Evolutionary conservation across 1,284 basidiomycete species (phyloP).

Genomic region (Austroboletus novae-zelandiae): DNA sequence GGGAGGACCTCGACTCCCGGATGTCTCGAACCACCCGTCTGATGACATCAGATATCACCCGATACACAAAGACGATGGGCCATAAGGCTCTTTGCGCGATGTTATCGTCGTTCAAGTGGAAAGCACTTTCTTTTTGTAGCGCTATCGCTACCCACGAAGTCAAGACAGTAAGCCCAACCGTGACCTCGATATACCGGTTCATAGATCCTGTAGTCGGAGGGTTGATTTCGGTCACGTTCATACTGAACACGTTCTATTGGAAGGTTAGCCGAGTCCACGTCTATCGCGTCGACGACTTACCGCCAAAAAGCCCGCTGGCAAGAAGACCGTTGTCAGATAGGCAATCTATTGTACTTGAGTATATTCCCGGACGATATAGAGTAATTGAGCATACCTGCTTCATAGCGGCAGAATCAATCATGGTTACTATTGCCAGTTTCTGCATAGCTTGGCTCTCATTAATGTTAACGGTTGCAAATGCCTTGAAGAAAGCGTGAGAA

Average conservation of each 20-base stretch:
- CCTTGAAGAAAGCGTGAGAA: constrained; percentile 29
- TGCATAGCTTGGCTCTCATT: constrained; percentile 46
- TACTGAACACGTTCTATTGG: constrained; percentile 33
- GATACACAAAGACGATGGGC: constrained; percentile 14
- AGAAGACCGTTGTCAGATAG: constrained; percentile 33
- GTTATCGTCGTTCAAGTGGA: constrained; percentile 9
- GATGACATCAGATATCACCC: constrained; percentile 1
- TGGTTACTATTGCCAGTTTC: constrained; percentile 43
- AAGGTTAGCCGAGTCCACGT: constrained; percentile 1
- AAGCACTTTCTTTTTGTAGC: constrained; percentile 27
- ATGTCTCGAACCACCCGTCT: background rate
- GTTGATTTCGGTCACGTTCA: constrained; percentile 41
- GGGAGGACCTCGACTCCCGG: background rate
- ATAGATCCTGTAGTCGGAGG: constrained; percentile 33
- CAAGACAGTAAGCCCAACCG: constrained; percentile 45
- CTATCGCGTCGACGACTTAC: constrained; percentile 34
- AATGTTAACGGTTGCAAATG: constrained; percentile 49
- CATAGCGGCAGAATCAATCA: constrained; percentile 51
- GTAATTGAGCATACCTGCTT: constrained; percentile 35
- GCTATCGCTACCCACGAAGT: constrained; percentile 48
- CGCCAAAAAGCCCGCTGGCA: constrained; percentile 29
- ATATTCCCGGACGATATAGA: background rate
- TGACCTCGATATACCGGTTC: constrained; percentile 39
- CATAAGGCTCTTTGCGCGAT: constrained; percentile 12
- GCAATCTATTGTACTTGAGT: constrained; percentile 24